A percentile compares a stretch with the other conserved stretches of the same genome.
Evolutionary conservation across 768 basidiomycete genomes (phyloP).

Genomic region (Guyanaporus albipodus): DNA sequence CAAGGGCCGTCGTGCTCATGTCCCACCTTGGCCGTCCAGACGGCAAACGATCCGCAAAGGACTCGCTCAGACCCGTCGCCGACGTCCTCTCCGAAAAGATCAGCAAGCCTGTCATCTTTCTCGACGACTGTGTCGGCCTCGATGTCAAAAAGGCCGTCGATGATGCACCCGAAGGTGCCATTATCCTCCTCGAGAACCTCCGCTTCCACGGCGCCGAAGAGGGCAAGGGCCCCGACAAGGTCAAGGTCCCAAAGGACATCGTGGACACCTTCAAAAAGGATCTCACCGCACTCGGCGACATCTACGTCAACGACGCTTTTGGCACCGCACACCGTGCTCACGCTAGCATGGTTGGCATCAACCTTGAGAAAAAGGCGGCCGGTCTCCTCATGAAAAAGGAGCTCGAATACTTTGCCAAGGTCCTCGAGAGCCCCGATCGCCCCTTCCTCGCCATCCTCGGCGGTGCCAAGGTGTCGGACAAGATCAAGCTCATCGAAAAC

Average conservation of each 20-base stretch:
- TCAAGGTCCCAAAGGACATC: conserved; percentile 81
- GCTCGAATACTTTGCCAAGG: conserved; percentile 97
- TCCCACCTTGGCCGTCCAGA: conserved; percentile 98
- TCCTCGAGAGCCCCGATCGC: conserved; percentile 87
- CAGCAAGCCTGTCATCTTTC: conserved; percentile 72
- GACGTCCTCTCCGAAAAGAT: conserved; percentile 46
- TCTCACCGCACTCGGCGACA: conserved; percentile 88
- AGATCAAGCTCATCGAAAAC: conserved; percentile 98
- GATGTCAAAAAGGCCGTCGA: conserved; percentile 78
- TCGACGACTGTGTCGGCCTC: conserved; percentile 80
- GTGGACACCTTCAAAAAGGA: conserved; percentile 83
- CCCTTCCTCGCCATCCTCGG: conserved; percentile 99
- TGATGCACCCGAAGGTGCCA: conserved; percentile 52
- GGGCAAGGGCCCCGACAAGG: conserved; percentile 95
- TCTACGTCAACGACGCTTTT: conserved; percentile 98
- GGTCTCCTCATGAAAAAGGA: conserved; percentile 99
- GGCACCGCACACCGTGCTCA: conserved; percentile 98
- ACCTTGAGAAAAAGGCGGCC: conserved; percentile 86
- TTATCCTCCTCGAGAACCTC: conserved; percentile 94
- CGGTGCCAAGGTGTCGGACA: conserved; percentile 98
- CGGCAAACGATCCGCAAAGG: conserved; percentile 84
- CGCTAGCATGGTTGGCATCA: conserved; percentile 97
- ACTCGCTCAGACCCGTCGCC: conserved; percentile 86
- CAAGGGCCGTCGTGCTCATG: conserved; percentile 86
- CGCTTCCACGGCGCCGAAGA: conserved; percentile 99